phyloP scores from a whole-genome alignment of 2,329 filamentous ascomycete species.

The Calonectria pseudoturangicola region DNA sequence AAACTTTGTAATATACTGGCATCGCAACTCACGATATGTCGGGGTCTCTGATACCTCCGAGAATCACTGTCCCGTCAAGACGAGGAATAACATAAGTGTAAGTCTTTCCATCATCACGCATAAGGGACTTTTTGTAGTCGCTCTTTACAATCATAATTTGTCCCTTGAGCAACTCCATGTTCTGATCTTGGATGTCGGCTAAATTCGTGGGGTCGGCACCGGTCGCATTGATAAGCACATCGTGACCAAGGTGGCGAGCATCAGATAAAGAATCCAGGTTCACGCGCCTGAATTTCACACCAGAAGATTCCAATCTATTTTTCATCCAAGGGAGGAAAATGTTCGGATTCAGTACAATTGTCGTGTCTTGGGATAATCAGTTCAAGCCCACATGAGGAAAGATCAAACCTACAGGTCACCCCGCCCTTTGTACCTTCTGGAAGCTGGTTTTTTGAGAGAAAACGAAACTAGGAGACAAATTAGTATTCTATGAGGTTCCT shows the following conservation, averaged over 20 bases:
- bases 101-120: slow-evolving; percentile 4
- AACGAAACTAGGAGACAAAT: neutral
- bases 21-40: neutral
- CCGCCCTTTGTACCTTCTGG: neutral
- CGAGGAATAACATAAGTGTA: slow-evolving; percentile 18
- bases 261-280: neutral
- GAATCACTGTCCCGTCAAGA: neutral
- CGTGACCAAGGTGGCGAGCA: slow-evolving; percentile 8
- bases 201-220: neutral
- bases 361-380: neutral
- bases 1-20: too few relatives aligned
- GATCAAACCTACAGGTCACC: neutral
- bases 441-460: neutral
- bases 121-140: neutral
- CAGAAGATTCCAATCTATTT: neutral
- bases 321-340: slow-evolving; percentile 10
- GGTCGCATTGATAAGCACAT: slow-evolving; percentile 3
- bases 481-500: neutral
- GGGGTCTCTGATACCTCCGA: neutral
- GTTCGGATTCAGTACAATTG: slow-evolving; percentile 3
- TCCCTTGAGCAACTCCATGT: neutral
- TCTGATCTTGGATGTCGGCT: neutral
- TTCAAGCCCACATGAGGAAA: neutral
- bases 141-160: slow-evolving; percentile 17
- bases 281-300: neutral